Evolutionary conservation across 768 basidiomycete species (phyloP).

Genomic region (Gautieria morchelliformis): DNA sequence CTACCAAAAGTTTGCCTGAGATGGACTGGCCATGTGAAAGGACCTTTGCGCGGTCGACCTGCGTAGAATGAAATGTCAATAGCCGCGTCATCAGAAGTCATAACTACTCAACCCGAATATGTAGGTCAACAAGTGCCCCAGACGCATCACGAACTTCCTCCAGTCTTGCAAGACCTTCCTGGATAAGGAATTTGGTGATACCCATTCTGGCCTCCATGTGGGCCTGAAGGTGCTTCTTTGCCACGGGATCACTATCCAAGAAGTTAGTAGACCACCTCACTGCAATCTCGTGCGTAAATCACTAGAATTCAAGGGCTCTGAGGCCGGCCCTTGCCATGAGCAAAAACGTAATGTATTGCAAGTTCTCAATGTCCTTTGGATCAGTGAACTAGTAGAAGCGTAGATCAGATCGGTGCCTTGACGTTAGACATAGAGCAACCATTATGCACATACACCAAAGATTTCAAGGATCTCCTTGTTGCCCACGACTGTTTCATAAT

Average conservation of each 20-base stretch:
- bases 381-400: conserved; percentile 46
- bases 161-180: conserved; percentile 57
- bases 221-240: conserved; percentile 78
- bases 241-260: conserved; percentile 44
- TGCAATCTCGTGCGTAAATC: background rate
- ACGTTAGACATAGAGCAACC: background rate
- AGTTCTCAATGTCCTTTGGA: conserved; percentile 59
- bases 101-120: conserved; percentile 45
- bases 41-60: conserved; percentile 68
- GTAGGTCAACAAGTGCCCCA: conserved; percentile 57
- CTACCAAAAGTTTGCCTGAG: conserved; percentile 65
- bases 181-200: conserved; percentile 72
- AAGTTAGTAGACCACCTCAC: background rate
- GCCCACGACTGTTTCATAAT: conserved; percentile 45
- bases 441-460: conserved; percentile 49
- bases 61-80: background rate
- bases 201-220: conserved; percentile 80
- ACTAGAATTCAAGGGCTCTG: conserved; percentile 68
- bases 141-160: conserved; percentile 53
- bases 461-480: conserved; percentile 70
- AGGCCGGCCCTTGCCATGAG: conserved; percentile 82
- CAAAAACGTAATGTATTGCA: conserved; percentile 74
- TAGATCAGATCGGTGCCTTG: background rate
- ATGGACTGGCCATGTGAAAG: conserved; percentile 54
- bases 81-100: background rate